Evolutionary conservation across 139 green algal genomes (phyloP), one percentile per base, ranked within the genome.

Genomic region (Deuterostichococcus epilithicus): DNA sequence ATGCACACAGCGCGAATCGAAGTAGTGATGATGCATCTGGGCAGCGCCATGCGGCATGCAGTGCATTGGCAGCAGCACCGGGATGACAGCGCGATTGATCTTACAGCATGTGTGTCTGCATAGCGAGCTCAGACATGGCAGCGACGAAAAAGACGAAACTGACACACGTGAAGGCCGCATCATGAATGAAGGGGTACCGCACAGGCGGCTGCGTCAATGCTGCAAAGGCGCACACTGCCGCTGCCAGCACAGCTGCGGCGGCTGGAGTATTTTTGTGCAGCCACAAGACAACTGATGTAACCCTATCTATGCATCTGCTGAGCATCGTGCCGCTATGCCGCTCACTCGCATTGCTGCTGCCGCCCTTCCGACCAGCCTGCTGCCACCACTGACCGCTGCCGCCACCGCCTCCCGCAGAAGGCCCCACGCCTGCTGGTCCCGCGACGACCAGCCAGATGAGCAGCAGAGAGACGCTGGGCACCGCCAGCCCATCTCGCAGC

Each of bases 401-500:
- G 25, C 68, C 15, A 1, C n/a, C 3, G 25, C n/a, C 2, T 25
- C 36, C 8, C 10, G 8, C 1, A 23, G 22, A n/a, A 76, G 5
- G 4, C 32, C 52, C 3, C 25, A 32, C 47, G 4, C 34, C 47
- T 59, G 1, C 34, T 58, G 58, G 59, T 3, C 30, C 52, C 23
- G 23, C 47, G 23, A 81, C 26, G 0, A 65, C 75, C 22, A 39
- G 47, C 80, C 80, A 93, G 0, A 90, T 25, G 10, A 82, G 32
- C 20, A 82, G 60, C 3, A 81, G 42, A 1, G 76, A 87, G 0
- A 80, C 18, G 74, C 96, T 97, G n/a, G 92, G 86, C 69, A 91
- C 34, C 5, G 52, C 74, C 36, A 96, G 78, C 1, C 92, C 88
- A 78, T 99, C 96, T 2, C 90, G 82, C 39, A 85, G 75, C 2